Percentiles rank a stretch among this genome's conserved stretches.
These are phyloP conservation scores for Phytopythium oedochilum DNA, from an alignment of 352 stramenopile species.

Conservation along the genomic window DNA sequence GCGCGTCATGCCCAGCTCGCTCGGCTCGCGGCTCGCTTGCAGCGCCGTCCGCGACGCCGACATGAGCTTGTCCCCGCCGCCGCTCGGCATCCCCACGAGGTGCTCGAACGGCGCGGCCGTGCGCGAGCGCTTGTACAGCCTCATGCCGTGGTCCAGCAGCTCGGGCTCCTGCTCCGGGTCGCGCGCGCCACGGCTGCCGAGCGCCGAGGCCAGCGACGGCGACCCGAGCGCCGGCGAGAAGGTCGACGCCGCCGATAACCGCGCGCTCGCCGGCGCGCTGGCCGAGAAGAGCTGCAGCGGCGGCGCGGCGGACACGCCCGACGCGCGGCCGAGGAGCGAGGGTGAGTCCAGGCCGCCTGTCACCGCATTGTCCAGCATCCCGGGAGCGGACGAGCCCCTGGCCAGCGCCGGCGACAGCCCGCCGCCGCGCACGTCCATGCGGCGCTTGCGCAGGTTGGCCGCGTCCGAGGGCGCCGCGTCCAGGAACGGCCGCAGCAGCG, in stretches of 20 bases:
- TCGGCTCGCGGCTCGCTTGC: slow-evolving; percentile 8
- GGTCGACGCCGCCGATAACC: neutral
- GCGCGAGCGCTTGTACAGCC: slow-evolving; percentile 23
- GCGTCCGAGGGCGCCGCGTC: slow-evolving; percentile 8
- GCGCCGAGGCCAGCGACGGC: slow-evolving; percentile 14
- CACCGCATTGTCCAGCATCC: slow-evolving; percentile 6
- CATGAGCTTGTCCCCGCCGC: neutral
- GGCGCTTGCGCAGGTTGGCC: slow-evolving; percentile 17
- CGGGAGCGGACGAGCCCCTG: slow-evolving; percentile 5
- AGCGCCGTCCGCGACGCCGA: slow-evolving; percentile 9
- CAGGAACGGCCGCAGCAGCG: slow-evolving; percentile 17
- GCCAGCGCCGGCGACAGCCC: slow-evolving; percentile 12
- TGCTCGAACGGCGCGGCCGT: slow-evolving; percentile 9
- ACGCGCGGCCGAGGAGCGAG: slow-evolving; percentile 5
- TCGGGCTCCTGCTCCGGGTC: slow-evolving; percentile 36
- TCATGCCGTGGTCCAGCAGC: slow-evolving; percentile 4
- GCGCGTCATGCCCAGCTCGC: neutral
- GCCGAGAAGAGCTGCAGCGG: slow-evolving; percentile 22
- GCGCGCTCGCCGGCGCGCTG: slow-evolving; percentile 6
- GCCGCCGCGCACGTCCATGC: slow-evolving; percentile 12
- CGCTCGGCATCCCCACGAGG: neutral
- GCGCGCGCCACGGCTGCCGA: slow-evolving; percentile 10
- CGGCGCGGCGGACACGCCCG: neutral
- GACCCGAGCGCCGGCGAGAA: slow-evolving; percentile 13
- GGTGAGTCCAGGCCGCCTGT: slow-evolving; percentile 1